phyloP scores from a whole-genome alignment of 2,329 filamentous ascomycete genomes.

The Neonectria ditissima region DNA sequence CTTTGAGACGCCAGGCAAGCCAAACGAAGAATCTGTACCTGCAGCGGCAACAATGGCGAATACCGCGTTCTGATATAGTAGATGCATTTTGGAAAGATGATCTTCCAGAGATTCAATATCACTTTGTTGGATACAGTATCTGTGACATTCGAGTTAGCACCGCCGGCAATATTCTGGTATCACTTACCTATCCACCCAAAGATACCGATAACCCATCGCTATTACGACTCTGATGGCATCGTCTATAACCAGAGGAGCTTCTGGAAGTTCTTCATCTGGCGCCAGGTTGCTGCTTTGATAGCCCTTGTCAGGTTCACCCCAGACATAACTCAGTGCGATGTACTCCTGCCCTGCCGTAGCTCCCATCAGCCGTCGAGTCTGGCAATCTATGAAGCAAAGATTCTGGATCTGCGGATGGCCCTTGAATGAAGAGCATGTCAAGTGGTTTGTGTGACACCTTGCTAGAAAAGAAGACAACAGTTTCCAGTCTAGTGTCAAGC shows the following conservation, averaged over 20 bases:
- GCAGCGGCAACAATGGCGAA: constrained; percentile 20
- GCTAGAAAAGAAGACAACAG: neutral
- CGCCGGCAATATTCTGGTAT: too few relatives aligned
- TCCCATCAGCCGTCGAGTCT: neutral
- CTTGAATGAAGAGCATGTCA: neutral
- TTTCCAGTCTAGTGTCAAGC: neutral
- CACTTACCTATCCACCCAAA: constrained; percentile 19
- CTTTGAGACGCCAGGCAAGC: constrained; percentile 4
- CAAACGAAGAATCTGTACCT: constrained; percentile 5
- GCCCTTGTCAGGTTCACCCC: constrained; percentile 3
- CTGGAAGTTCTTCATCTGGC: neutral
- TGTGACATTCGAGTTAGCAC: neutral
- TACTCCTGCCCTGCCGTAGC: neutral
- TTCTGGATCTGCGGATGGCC: neutral
- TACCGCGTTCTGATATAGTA: constrained; percentile 5
- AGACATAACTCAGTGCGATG: constrained; percentile 22
- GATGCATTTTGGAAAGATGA: constrained; percentile 15
- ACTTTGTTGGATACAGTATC: constrained; percentile 14
- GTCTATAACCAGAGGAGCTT: constrained; percentile 2
- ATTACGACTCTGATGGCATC: constrained; percentile 13
- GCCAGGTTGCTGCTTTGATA: neutral
- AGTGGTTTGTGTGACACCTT: neutral
- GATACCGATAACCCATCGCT: constrained; percentile 5
- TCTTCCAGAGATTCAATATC: neutral
- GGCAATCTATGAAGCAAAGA: constrained; percentile 12